Conservation (phyloP, 768 basidiomycete species). For the Piloderma croceum region DNA sequence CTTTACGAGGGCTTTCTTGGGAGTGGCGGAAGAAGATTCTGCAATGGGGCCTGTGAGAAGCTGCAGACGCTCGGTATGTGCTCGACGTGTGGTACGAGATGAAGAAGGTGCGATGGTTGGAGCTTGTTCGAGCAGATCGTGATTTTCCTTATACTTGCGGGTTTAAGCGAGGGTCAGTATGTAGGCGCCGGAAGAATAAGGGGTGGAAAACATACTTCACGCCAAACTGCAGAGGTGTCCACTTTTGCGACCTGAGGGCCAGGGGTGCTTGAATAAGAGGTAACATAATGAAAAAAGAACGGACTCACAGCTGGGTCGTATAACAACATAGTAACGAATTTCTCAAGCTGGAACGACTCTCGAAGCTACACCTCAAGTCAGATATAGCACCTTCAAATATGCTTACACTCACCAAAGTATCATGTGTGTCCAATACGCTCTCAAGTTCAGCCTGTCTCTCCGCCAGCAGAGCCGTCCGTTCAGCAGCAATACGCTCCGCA, state of each 20-base stretch:
- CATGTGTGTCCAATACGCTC: constrained; percentile 58
- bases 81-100: constrained; percentile 54
- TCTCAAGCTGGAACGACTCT: constrained; percentile 85
- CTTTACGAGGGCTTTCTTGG: constrained; percentile 7
- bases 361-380: constrained; percentile 48
- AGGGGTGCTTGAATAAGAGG: too few species aligned
- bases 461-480: constrained; percentile 44
- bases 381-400: constrained; percentile 3
- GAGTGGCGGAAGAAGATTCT: constrained; percentile 17
- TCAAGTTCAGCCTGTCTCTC: constrained; percentile 58
- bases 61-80: constrained; percentile 50
- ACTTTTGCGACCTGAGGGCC: constrained; percentile 60
- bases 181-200: too few species aligned
- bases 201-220: constrained; percentile 66
- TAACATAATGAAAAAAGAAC: constrained; percentile 2
- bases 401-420: constrained; percentile 56
- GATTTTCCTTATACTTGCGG: constrained; percentile 50
- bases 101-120: constrained; percentile 24
- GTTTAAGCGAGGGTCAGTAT: too few species aligned
- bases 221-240: constrained; percentile 69
- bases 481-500: constrained; percentile 25
- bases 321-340: constrained; percentile 67
- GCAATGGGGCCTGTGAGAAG: constrained; percentile 28
- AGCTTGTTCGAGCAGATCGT: constrained; percentile 53
- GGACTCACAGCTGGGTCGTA: constrained; percentile 54